Conservation (phyloP, 345 rosid genomes). For the Eucalyptus cladocalyx region DNA sequence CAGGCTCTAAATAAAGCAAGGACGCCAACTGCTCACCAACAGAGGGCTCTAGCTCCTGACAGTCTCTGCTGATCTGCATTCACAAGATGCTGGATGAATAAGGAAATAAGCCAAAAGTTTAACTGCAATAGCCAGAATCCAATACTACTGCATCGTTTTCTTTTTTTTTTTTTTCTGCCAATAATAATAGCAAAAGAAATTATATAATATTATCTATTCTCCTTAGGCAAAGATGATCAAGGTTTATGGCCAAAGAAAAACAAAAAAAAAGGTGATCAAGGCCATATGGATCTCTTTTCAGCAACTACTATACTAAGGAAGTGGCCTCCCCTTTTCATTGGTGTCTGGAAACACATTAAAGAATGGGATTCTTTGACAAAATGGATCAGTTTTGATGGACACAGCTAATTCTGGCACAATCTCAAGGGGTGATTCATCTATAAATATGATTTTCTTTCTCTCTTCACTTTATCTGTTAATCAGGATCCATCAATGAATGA, state of each 20-base stretch:
- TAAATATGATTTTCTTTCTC: neutral
- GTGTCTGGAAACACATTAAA: neutral
- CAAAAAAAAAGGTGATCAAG: neutral
- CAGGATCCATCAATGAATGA: neutral
- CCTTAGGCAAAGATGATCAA: neutral
- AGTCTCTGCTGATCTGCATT: conserved; percentile 88
- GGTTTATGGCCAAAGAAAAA: neutral
- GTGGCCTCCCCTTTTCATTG: neutral
- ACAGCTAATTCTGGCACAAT: neutral
- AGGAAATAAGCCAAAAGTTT: neutral
- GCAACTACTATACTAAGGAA: neutral
- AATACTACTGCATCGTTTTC: neutral
- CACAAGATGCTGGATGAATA: neutral
- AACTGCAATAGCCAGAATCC: neutral
- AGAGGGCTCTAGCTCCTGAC: conserved; percentile 94
- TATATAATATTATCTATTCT: neutral
- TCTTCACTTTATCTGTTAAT: neutral
- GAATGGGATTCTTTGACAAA: neutral
- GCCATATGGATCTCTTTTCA: neutral
- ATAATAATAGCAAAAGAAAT: neutral
- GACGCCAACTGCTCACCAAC: conserved; percentile 93
- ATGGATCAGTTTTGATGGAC: neutral
- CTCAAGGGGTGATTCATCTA: neutral
- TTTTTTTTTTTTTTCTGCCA: neutral
- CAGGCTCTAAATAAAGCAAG: conserved; percentile 92